Evolutionary conservation across 305 asterid genomes (phyloP), one percentile per base, ranked within the genome.

Genomic region (Fraxinus angustifolia): DNA sequence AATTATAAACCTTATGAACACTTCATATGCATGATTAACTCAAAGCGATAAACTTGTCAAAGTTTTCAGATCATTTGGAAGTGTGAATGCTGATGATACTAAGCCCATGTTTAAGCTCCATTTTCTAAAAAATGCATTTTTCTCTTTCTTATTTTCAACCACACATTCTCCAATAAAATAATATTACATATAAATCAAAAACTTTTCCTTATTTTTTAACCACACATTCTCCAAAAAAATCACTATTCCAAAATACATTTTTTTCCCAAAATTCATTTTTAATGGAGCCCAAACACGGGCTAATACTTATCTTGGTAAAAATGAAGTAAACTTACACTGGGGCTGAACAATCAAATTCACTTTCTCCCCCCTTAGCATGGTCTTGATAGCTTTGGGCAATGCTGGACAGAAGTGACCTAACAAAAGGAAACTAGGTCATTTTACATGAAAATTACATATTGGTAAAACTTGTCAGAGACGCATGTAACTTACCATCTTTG

Each of bases 331-430:
- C 91, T 17, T 87, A 92, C 94, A 93, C 35, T 86, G 88, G 71
- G 93, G 92, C 88, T 90, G 91, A 84, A 90, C 88, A 84, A 85
- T 75, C 83, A 93, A 83, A 83, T 86, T 85, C 79, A 75, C 96
- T 86, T 82, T 89, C 90, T 91, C 96, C 36, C 92, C 90, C 82
- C 42, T 86, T 89, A 79, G 91, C 97, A 93, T 93, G 78, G 97
- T 91, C 87, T 88, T 91, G 83, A 93, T 80, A 68, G 91, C 96
- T 87, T 84, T 93, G 60, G 92, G 81, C 83, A 93, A 80, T 79
- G 93, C 96, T 5, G 91, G 90, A 84, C 93, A 89, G 50, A 91
- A 86, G 78, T 88, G 88, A 74, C 96, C 97, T 93, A 82, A 48
- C 79, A 80, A 79, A 81, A 76, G 78, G 77, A 83, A 36, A 48